phyloP scores from a whole-genome alignment of 176 grass and related monocot genomes.

The Rhipidocladum racemiflorum region DNA sequence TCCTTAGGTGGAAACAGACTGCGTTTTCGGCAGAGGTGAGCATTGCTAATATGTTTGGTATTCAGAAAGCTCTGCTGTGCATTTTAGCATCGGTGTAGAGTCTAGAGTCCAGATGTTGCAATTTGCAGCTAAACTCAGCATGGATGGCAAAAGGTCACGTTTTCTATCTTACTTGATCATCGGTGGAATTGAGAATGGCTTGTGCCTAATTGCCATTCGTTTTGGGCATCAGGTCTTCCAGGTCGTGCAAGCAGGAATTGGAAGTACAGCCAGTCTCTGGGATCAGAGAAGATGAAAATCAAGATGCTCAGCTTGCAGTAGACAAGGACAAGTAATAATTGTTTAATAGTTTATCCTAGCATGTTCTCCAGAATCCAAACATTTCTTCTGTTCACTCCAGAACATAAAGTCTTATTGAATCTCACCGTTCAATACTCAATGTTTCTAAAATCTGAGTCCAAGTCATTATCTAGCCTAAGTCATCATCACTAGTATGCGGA shows the following conservation, averaged over 20 bases:
- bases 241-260: conserved; percentile 30
- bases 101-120: neutral
- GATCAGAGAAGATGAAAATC: neutral
- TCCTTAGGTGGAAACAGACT: neutral
- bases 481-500: no score
- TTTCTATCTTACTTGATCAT: no score
- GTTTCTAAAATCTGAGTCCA: no score
- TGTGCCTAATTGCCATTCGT: neutral
- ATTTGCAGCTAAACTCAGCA: neutral
- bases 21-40: conserved; percentile 33
- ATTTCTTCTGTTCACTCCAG: neutral
- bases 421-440: neutral
- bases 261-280: conserved; percentile 25
- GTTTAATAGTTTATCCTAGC: neutral
- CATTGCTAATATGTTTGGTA: neutral
- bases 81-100: no score
- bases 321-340: conserved; percentile 35
- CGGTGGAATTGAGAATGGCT: neutral
- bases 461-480: no score
- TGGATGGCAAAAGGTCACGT: neutral
- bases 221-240: conserved; percentile 3
- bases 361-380: neutral
- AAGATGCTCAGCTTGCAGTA: neutral
- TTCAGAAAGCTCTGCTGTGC: no score
- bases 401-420: neutral